phyloP scores from a whole-genome alignment of 2,329 filamentous ascomycete species.

The Aspergillus ibericus region DNA sequence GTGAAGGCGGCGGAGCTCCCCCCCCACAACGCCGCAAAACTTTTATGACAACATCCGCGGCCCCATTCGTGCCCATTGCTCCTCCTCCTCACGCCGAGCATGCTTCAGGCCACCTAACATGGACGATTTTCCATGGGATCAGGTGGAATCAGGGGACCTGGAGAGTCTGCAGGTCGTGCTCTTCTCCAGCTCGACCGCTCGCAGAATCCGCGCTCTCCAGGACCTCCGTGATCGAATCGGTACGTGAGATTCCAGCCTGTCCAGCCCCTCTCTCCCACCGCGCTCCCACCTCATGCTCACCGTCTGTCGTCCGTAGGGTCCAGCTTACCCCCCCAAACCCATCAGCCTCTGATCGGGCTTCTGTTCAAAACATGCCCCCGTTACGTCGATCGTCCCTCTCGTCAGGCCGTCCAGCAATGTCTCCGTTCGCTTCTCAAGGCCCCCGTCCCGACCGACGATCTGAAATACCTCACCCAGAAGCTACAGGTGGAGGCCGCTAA shows the following conservation, averaged over 20 bases:
- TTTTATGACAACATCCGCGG: slow-evolving; percentile 43
- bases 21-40: slow-evolving; percentile 35
- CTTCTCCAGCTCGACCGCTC: slow-evolving; percentile 45
- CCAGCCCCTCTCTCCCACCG: slow-evolving; percentile 7
- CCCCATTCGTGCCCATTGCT: slow-evolving; percentile 19
- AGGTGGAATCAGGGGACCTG: slow-evolving; percentile 44
- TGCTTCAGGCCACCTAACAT: slow-evolving; percentile 38
- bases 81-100: slow-evolving; percentile 22
- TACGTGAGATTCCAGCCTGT: slow-evolving; percentile 21
- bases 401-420: slow-evolving; percentile 79
- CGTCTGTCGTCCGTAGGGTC: slow-evolving; percentile 24
- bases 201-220: slow-evolving; percentile 42
- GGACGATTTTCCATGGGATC: slow-evolving; percentile 47
- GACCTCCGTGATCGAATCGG: slow-evolving; percentile 48
- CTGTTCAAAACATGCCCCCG: slow-evolving; percentile 85
- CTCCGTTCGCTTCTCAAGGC: slow-evolving; percentile 67
- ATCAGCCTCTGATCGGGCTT: slow-evolving; percentile 60
- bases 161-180: slow-evolving; percentile 41
- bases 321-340: slow-evolving; percentile 33
- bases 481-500: slow-evolving; percentile 75
- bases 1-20: slow-evolving; percentile 25
- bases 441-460: slow-evolving; percentile 49
- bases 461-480: slow-evolving; percentile 62
- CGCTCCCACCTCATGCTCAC: neutral
- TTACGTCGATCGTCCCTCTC: slow-evolving; percentile 82